phyloP scores from a whole-genome alignment of 2,329 filamentous ascomycete genomes.

The Juglanconis sp. region DNA sequence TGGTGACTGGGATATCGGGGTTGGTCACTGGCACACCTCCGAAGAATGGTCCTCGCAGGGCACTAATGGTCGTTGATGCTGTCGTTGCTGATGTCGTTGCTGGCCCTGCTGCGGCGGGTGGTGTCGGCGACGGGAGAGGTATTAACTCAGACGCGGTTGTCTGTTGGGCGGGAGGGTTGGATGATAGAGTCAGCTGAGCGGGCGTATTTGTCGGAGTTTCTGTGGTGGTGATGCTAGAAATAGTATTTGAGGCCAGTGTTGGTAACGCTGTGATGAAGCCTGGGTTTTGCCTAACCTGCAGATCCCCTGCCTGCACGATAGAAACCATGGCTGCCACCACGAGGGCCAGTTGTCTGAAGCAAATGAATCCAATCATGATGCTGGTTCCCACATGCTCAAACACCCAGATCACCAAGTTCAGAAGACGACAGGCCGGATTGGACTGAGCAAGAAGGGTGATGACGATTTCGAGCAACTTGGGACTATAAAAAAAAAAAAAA shows the following conservation, averaged over 20 bases:
- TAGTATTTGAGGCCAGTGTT: neutral
- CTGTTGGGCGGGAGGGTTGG: neutral
- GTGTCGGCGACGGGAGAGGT: neutral
- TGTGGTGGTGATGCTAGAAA: neutral
- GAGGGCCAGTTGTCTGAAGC: neutral
- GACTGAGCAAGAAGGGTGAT: neutral
- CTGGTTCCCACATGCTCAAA: neutral
- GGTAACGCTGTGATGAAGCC: conserved; percentile 8
- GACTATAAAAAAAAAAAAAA: too few species aligned
- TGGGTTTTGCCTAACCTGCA: conserved; percentile 4
- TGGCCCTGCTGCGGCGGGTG: neutral
- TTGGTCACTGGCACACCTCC: conserved; percentile 1
- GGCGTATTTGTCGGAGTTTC: neutral
- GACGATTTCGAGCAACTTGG: neutral
- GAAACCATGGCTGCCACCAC: neutral
- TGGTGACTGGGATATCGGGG: neutral
- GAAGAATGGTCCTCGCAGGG: neutral
- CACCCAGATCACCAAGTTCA: neutral
- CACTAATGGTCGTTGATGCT: neutral
- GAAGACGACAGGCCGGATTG: neutral
- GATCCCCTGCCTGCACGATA: neutral
- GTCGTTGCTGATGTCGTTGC: too few species aligned
- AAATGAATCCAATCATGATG: neutral
- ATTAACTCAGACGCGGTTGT: neutral
- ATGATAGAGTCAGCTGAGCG: neutral